phyloP scores from a whole-genome alignment of 1,284 basidiomycete species.

The Leccinum fallax region DNA sequence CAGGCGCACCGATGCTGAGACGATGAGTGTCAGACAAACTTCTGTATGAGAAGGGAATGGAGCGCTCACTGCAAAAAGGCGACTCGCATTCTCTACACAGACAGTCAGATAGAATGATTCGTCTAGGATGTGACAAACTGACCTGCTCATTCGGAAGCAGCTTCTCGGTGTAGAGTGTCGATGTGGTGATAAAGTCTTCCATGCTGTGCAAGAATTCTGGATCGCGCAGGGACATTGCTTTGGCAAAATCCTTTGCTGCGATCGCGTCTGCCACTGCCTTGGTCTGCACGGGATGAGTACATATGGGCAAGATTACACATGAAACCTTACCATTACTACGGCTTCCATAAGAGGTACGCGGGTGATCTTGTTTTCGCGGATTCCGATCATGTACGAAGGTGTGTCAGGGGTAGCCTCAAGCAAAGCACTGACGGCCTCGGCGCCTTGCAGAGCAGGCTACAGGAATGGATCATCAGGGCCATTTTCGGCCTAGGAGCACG shows the following conservation, averaged over 20 bases:
- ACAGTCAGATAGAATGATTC: slow-evolving; percentile 12
- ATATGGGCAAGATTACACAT: neutral
- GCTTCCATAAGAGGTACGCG: slow-evolving; percentile 92
- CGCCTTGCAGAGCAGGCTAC: slow-evolving; percentile 92
- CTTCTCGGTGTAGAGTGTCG: slow-evolving; percentile 61
- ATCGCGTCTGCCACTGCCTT: slow-evolving; percentile 86
- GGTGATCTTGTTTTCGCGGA: slow-evolving; percentile 94
- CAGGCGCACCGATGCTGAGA: slow-evolving; percentile 89
- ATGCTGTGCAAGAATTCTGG: slow-evolving; percentile 90
- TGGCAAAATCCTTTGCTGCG: slow-evolving; percentile 80
- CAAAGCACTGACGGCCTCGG: slow-evolving; percentile 91
- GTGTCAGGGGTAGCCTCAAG: slow-evolving; percentile 89
- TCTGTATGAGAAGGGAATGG: neutral
- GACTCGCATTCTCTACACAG: slow-evolving; percentile 74
- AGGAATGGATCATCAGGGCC: neutral
- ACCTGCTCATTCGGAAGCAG: slow-evolving; percentile 68
- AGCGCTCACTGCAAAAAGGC: slow-evolving; percentile 88
- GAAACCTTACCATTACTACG: slow-evolving; percentile 70
- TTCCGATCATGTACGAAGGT: slow-evolving; percentile 97
- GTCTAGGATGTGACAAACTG: slow-evolving; percentile 1
- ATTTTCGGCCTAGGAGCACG: neutral
- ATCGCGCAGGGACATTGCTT: slow-evolving; percentile 88
- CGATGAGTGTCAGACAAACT: slow-evolving; percentile 3
- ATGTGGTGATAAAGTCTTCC: slow-evolving; percentile 80
- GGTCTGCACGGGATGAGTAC: slow-evolving; percentile 54